Evolutionary conservation across 129 eudicot species (phyloP), one percentile per base, ranked within the genome.

Genomic region (Deinandra increscens): DNA sequence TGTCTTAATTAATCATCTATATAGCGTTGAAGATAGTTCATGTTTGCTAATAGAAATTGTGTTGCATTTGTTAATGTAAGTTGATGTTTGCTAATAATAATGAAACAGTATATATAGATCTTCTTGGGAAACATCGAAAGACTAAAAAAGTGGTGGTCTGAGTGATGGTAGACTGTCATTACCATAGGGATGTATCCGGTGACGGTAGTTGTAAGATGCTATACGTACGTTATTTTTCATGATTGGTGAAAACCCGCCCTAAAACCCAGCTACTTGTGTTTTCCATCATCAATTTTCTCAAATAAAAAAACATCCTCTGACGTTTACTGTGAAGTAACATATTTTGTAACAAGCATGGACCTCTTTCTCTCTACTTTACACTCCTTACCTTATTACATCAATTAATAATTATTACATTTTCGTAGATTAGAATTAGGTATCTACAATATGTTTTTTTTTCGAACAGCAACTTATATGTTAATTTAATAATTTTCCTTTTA

Each of bases 241-340:
- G 64, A 69, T 69, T 69, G 74, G 74, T 69, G 73, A 39, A 68
- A 68, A 68, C 11, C 33, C 46, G 50, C 11, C 33, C 46, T 68
- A 68, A 36, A 61, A 61, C 46, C 46, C 29, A 58, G 23, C n/a
- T n/a, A n/a, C n/a, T 60, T 63, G 31, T 37, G 34, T 19, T 38
- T 15, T 19, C 19, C 34, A 19, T 69, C 39, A 37, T 37, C 20
- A 53, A 53, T 69, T 69, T 69, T 26, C 51, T 37, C 74, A 54
- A 54, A 53, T 63, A 69, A 50, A 51, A 51, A 69, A 69, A 69
- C 74, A 69, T 69, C 74, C 74, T 69, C 73, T 68, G 73, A 53
- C 74, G 37, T 53, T 68, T 20, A 66, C 60, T 45, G 71, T 49
- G 71, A 66, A 48, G 53, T 64, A 67, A 67, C 72, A 67, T 67